Base-by-base conservation (phyloP, 257 asterid genomes). In the Lantana camara region DNA sequence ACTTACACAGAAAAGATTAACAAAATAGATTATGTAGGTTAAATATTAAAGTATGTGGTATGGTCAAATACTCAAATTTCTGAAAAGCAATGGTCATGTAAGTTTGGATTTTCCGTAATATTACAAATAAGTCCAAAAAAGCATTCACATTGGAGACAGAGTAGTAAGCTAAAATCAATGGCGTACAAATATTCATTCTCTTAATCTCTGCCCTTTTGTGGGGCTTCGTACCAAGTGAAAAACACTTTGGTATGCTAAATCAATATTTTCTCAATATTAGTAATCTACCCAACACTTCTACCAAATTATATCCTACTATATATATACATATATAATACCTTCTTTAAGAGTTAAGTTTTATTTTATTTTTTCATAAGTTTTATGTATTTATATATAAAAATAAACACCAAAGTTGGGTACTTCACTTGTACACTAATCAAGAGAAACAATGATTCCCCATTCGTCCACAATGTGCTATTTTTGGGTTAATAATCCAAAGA, bases 401-500 rank as follows among this genome's bases (percentile, higher is more conserved):
- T n/a, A n/a, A n/a, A n/a, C n/a, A n/a, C n/a, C n/a, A 50, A 44
- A 34, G 21, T 24, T 54, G 83, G 70, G 77, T 48, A 72, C 77
- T 75, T 79, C 81, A 77, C 81, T 83, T 80, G 75, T 83, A 77
- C 84, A 72, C 70, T 51, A 79, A 83, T 79, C 90, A 79, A 83
- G 80, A 68, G 57, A 2, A 80, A 76, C 83, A 71, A 69, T 66
- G 75, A 85, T 79, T 79, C 88, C 79, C 77, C 58, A 60, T 62
- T 16, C 68, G 61, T 75, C 73, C 60, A 74, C 69, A 64, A 19
- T 73, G 82, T 68, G 68, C 52, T 66, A 37, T 60, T 68, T 17
- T 58, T 48, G 69, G 65, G 68, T 27, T 2, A 73, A 68, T 75
- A 74, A 59, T 74, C 70, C 77, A 63, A 37, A 70, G 42, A 71